Evolutionary conservation across 208 protist species (phyloP), one percentile per base, ranked within the genome.

Genomic region (Giardia duodenalis): DNA sequence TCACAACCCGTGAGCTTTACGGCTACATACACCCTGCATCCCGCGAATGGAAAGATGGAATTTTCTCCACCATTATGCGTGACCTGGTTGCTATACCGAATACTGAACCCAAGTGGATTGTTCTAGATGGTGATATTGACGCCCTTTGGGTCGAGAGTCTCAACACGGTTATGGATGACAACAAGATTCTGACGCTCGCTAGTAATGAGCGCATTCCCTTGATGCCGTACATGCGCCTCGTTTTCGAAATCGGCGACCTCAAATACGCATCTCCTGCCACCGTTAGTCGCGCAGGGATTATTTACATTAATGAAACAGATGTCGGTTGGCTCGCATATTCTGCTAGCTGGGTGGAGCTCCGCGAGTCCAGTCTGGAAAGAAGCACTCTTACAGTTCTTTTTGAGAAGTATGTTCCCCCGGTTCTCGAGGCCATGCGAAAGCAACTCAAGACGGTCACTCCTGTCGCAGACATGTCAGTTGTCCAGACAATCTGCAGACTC

Each of bases 101-200:
- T 96, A 95, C 95, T 19, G 93, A 96, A 97, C 94, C 95, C 1
- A 97, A 99, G 94, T 98, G 97, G 97, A 98, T 99, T 88, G 97
- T 99, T 30, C 95, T 99, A 46, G 98, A 99, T 94, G 98, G 96
- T 67, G 97, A 99, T 95, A 98, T 99, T 92, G 98, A 99, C 94
- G 96, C 98, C 0, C 97, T 98, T 94, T 99, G 98, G 98, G 99
- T 99, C 94, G 98, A 99, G 95, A 99, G 97, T 45, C 97, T 99
- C 96, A 99, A 99, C 96, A 99, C 98, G 47, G 94, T 94, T 44
- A 94, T 95, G 94, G 97, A 98, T 94, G 99, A 99, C 95, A 99
- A 98, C 94, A 95, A 95, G 92, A 97, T 99, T 95, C 95, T 99
- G 47, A 99, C 98, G 67, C 96, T 99, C 1, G 97, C 98, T 76